Evolutionary conservation across 2,329 filamentous ascomycete species (phyloP).

Genomic region (Lecanicillium sp.): DNA sequence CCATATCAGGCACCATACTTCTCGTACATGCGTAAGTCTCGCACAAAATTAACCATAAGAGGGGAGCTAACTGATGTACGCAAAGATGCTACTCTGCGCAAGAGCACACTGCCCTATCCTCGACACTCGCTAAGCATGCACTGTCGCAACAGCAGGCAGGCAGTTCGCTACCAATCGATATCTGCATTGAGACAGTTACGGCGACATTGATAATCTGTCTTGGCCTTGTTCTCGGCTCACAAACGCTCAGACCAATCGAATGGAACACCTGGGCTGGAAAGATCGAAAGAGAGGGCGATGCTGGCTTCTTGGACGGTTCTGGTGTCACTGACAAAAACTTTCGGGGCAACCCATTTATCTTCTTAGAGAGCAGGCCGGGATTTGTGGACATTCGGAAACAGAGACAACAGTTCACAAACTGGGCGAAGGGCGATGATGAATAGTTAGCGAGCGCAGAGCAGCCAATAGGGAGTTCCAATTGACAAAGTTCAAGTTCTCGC

Average conservation of each 20-base stretch:
- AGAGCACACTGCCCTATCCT: constrained; percentile 73
- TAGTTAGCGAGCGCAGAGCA: too few relatives aligned
- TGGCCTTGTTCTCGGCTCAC: constrained; percentile 72
- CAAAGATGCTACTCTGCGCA: constrained; percentile 89
- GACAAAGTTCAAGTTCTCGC: too few relatives aligned
- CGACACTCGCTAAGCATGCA: constrained; percentile 38
- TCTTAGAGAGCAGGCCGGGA: constrained; percentile 70
- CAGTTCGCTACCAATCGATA: constrained; percentile 67
- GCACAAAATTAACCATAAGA: not conserved
- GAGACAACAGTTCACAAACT: constrained; percentile 69
- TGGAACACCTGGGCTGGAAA: constrained; percentile 77
- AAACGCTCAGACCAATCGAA: constrained; percentile 74
- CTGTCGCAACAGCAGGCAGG: constrained; percentile 31
- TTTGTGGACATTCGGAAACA: constrained; percentile 85
- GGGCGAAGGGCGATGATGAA: constrained; percentile 42
- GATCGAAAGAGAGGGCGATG: constrained; percentile 67
- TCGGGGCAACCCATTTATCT: constrained; percentile 69
- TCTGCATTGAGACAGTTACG: constrained; percentile 75
- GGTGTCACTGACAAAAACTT: constrained; percentile 63
- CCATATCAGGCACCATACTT: constrained; percentile 66
- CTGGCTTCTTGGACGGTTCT: constrained; percentile 45
- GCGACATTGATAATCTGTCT: constrained; percentile 74
- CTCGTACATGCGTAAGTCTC: constrained; percentile 74
- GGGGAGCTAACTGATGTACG: not conserved
- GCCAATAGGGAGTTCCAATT: too few relatives aligned